A percentile compares a stretch with the other conserved stretches of the same genome.
phyloP scores from a whole-genome alignment of 306 rosid genomes.

The Echinosophora koreensis region DNA sequence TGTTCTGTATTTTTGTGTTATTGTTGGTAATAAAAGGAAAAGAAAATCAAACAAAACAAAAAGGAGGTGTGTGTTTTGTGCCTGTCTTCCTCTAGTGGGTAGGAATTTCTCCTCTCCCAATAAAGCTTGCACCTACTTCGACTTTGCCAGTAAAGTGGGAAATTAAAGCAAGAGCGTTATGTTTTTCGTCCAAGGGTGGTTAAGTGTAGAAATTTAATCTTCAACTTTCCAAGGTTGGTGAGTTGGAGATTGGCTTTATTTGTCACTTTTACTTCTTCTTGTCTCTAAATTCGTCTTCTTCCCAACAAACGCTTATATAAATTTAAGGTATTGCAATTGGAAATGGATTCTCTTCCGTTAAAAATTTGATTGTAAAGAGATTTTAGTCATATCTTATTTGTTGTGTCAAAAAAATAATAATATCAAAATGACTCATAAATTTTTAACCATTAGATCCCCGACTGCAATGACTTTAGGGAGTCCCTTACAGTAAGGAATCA shows the following conservation, averaged over 20 bases:
- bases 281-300: not conserved
- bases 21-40: conserved; percentile 10
- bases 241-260: conserved; percentile 41
- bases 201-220: conserved; percentile 27
- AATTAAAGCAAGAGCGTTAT: conserved; percentile 51
- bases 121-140: conserved; percentile 54
- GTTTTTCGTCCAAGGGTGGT: conserved; percentile 15
- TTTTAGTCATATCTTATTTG: too few species aligned
- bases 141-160: conserved; percentile 52
- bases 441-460: too few species aligned
- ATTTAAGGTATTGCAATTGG: too few species aligned
- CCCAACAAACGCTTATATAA: too few species aligned
- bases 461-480: too few species aligned
- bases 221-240: conserved; percentile 37
- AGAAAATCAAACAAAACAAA: not conserved
- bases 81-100: conserved; percentile 35
- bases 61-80: not conserved
- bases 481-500: too few species aligned
- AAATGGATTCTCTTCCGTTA: too few species aligned
- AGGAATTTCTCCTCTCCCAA: conserved; percentile 51
- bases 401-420: too few species aligned
- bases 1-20: conserved; percentile 23
- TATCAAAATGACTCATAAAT: too few species aligned
- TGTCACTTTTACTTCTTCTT: conserved; percentile 13
- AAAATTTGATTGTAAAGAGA: too few species aligned